phyloP scores from a whole-genome alignment of 2,329 filamentous ascomycete genomes.

The Ophiostoma pallidulum region DNA sequence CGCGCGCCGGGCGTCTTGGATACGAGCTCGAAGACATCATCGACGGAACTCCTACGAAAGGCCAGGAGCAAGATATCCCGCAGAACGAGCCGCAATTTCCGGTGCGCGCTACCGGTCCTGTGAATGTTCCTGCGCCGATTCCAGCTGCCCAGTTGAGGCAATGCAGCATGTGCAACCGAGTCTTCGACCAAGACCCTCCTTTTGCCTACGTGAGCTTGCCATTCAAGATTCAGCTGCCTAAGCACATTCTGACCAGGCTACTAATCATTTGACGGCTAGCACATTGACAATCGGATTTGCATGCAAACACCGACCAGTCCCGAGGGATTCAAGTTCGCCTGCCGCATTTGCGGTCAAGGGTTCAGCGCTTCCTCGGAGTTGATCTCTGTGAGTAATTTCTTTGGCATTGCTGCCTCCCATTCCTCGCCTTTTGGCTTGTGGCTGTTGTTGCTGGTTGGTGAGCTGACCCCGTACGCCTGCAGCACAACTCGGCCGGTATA shows the following conservation, averaged over 20 bases:
- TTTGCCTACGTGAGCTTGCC: slow-evolving; percentile 24
- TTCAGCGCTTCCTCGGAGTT: slow-evolving; percentile 35
- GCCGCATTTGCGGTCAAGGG: slow-evolving; percentile 35
- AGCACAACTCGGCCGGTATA: neutral
- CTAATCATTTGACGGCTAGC: no score
- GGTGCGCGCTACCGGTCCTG: neutral
- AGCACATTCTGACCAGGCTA: no score
- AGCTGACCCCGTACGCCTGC: no score
- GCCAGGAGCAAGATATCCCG: slow-evolving; percentile 30
- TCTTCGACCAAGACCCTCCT: slow-evolving; percentile 26
- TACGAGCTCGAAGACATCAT: slow-evolving; percentile 44
- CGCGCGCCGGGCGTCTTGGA: slow-evolving; percentile 46
- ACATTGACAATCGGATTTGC: slow-evolving; percentile 4
- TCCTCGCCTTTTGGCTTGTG: no score
- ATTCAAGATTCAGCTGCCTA: no score
- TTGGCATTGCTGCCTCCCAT: no score
- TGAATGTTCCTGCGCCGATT: no score
- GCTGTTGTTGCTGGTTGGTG: no score
- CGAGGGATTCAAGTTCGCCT: slow-evolving; percentile 29
- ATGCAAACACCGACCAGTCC: slow-evolving; percentile 16
- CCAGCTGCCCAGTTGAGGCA: neutral
- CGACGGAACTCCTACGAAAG: slow-evolving; percentile 29
- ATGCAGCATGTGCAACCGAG: slow-evolving; percentile 26
- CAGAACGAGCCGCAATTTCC: neutral
- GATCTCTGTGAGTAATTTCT: slow-evolving; percentile 28